A percentile compares a stretch with the other conserved stretches of the same genome.
phyloP scores from a whole-genome alignment of 1,284 basidiomycete genomes.

The Volvariella surrecta region DNA sequence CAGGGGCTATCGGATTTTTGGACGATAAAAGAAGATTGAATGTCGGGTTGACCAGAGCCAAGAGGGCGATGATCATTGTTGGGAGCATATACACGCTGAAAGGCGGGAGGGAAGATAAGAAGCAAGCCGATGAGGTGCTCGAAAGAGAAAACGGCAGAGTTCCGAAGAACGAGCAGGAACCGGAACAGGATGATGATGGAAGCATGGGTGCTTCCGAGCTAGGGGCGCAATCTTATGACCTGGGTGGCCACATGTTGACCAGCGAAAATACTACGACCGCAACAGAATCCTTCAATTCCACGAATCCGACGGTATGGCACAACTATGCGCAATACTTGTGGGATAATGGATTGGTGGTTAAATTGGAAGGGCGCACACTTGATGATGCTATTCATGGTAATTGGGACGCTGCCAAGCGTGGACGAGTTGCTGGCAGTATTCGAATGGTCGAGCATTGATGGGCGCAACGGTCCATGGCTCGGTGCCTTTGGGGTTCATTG shows the following conservation, averaged over 20 bases:
- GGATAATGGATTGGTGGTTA: conserved; percentile 42
- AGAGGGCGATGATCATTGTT: conserved; percentile 75
- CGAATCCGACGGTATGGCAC: conserved; percentile 43
- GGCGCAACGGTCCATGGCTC: too few relatives aligned
- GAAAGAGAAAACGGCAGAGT: conserved; percentile 6
- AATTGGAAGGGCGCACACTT: conserved; percentile 35
- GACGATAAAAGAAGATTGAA: conserved; percentile 84
- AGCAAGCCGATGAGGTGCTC: conserved; percentile 13
- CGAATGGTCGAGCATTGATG: conserved; percentile 4
- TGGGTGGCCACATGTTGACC: too few relatives aligned
- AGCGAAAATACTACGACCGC: too few relatives aligned
- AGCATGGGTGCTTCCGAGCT: too few relatives aligned
- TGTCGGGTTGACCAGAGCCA: conserved; percentile 83
- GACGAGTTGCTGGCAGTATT: conserved; percentile 3
- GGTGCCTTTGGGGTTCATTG: too few relatives aligned
- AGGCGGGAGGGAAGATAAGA: conserved; percentile 23
- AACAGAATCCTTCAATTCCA: too few relatives aligned
- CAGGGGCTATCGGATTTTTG: conserved; percentile 79
- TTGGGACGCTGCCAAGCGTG: conserved; percentile 14
- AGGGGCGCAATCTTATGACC: too few relatives aligned
- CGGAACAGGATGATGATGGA: conserved; percentile 11
- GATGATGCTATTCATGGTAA: conserved; percentile 39
- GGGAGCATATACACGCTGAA: conserved; percentile 69
- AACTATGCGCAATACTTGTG: conserved; percentile 49
- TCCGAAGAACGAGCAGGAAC: conserved; percentile 10